Base-by-base conservation (phyloP, 805 yeast genomes). In the Candida koratica region DNA sequence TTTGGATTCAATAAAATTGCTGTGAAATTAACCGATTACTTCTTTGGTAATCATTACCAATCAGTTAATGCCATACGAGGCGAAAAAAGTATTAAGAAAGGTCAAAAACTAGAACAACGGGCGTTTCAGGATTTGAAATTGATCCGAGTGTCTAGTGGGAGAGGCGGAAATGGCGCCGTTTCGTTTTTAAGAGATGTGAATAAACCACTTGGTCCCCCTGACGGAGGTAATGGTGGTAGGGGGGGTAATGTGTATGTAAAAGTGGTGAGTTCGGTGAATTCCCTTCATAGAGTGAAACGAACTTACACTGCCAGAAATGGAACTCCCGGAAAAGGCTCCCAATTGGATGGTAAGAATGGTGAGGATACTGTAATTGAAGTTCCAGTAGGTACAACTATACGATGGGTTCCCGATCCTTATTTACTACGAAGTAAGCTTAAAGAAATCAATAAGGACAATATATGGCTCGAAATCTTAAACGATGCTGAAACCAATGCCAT, bases 191-290 rank as follows among this genome's bases (percentile, higher is more conserved):
- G 96, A 45, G 97, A 87, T 47, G 84, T 95, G 3, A 85, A 88
- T 26, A 62, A 85, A 28, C 71, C 95, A 0, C 71, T 73, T 13
- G 98, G 98, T 0, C 97, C 98, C 0, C 95, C 98, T 0, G 95
- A 89, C 58, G 98, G 98, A n/a, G 98, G 98, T 7, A 97, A 93
- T 61, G 98, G 98, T 19, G 98, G 97, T 4, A 64, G 70, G 42
- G 98, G 98, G 15, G 98, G 98, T 2, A 71, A 81, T 36, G 73
- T 93, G 2, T 90, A 82, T 53, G 76, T 93, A 2, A 85, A 81
- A 53, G 96, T 95, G 3, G 79, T 81, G 1, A 76, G 76, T 33
- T 84, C 84, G 15, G 49, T 84, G 28, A 74, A 79, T 24, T 81
- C 93, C 4, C 58, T 93, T 40, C 87, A 86, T 48, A 77, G 78